Conservation (phyloP, 2,329 filamentous ascomycete genomes). For the Paracoccidioides lutzii region DNA sequence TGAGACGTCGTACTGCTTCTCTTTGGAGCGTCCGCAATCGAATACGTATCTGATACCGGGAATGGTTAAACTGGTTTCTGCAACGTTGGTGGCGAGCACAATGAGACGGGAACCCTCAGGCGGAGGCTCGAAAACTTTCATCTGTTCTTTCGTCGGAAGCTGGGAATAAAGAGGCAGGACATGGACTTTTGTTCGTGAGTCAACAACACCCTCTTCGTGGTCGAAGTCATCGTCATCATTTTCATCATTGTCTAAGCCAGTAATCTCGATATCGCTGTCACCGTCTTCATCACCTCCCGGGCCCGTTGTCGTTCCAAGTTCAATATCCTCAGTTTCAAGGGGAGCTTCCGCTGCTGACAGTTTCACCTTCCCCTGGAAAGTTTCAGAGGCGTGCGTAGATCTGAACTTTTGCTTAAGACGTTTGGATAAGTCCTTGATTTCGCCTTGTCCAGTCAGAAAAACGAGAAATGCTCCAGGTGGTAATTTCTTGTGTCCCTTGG, state of each 20-base stretch:
- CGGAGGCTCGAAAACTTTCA: conserved; percentile 74
- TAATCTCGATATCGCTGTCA: conserved; percentile 47
- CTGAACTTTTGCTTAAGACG: conserved; percentile 57
- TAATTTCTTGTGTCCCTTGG: conserved; percentile 74
- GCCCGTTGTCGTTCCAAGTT: conserved; percentile 48
- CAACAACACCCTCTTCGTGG: conserved; percentile 46
- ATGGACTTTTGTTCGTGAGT: conserved; percentile 58
- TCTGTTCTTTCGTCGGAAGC: conserved; percentile 77
- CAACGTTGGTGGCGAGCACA: conserved; percentile 88
- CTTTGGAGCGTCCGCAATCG: conserved; percentile 83
- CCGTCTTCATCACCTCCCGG: conserved; percentile 42
- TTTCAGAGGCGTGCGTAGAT: conserved; percentile 37
- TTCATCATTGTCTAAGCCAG: conserved; percentile 43
- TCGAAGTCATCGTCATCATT: conserved; percentile 55
- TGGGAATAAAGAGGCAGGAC: conserved; percentile 90
- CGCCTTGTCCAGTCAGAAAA: conserved; percentile 86
- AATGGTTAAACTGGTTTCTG: conserved; percentile 93
- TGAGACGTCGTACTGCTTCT: conserved; percentile 72
- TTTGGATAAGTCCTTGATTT: conserved; percentile 75
- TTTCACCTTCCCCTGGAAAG: conserved; percentile 53
- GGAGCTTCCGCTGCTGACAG: conserved; percentile 66
- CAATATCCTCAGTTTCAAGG: conserved; percentile 74
- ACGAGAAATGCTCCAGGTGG: conserved; percentile 85
- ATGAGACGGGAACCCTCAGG: conserved; percentile 75
- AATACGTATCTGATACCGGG: conserved; percentile 93